These are phyloP conservation scores for Trichoderma asperelloides DNA, from an alignment of 495 filamentous ascomycete species.

Conservation along the genomic window DNA sequence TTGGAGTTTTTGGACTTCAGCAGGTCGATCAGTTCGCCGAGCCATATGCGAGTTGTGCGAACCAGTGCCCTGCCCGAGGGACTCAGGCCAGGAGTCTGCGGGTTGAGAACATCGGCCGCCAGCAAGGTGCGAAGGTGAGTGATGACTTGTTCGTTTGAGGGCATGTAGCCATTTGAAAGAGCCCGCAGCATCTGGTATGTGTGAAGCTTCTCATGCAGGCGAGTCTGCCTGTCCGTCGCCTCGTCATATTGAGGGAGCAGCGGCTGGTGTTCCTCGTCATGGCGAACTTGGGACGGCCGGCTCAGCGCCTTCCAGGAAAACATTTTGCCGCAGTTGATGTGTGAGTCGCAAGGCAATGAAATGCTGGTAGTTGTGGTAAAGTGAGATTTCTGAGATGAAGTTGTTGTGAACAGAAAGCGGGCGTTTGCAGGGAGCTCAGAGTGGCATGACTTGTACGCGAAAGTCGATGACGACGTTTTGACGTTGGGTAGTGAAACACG, in stretches of 20 bases:
- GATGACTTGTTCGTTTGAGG: conserved; percentile 76
- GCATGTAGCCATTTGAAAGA: conserved; percentile 80
- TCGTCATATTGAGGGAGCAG: conserved; percentile 78
- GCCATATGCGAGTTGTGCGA: conserved; percentile 61
- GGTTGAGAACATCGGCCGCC: conserved; percentile 67
- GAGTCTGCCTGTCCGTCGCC: conserved; percentile 68
- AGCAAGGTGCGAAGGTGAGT: conserved; percentile 75
- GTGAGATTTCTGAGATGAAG: background rate
- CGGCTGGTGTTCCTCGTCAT: conserved; percentile 53
- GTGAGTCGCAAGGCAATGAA: background rate
- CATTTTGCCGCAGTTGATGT: background rate
- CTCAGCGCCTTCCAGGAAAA: background rate
- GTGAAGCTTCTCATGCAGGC: conserved; percentile 78
- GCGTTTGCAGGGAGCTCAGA: background rate
- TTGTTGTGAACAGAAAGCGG: background rate
- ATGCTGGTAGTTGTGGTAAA: background rate
- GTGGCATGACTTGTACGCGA: background rate
- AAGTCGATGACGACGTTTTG: background rate
- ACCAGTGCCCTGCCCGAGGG: conserved; percentile 64
- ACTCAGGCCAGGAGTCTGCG: conserved; percentile 65
- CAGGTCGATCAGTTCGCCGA: conserved; percentile 67
- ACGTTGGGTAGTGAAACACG: background rate
- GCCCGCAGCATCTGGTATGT: conserved; percentile 86
- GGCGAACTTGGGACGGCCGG: conserved; percentile 8
- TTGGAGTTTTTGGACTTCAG: conserved; percentile 69